Percentiles rank a stretch among this genome's conserved stretches.
Evolutionary conservation across 73 alveolate genomes (phyloP).

Genomic region (Paraurostyla sp.): DNA sequence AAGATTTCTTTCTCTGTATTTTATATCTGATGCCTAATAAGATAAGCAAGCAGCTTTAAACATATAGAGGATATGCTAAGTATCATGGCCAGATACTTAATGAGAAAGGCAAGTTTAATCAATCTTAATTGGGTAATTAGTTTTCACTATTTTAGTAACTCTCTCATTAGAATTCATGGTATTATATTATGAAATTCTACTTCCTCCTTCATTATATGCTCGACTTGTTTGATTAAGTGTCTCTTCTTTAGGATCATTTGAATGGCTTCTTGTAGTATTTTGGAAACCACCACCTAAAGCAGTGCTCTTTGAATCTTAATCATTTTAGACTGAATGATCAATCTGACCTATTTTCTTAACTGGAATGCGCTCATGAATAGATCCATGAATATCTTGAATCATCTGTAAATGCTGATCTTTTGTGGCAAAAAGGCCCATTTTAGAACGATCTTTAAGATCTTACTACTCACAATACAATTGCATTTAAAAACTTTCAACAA

Average conservation of each 20-base stretch:
- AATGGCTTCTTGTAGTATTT: too few relatives aligned
- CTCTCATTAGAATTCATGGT: neutral
- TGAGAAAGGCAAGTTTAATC: constrained; percentile 43
- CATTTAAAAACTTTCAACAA: neutral
- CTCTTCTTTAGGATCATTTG: too few relatives aligned
- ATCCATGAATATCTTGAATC: constrained; percentile 20
- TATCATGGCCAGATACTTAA: constrained; percentile 26
- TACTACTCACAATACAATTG: neutral
- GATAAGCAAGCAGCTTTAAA: constrained; percentile 46
- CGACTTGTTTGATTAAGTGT: too few relatives aligned
- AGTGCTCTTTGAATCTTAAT: neutral
- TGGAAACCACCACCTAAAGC: too few relatives aligned
- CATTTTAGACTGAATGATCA: neutral
- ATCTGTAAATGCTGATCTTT: neutral
- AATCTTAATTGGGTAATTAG: constrained; percentile 19
- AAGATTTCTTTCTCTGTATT: neutral
- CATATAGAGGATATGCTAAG: neutral
- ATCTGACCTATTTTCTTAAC: neutral
- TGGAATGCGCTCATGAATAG: neutral
- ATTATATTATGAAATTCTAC: neutral
- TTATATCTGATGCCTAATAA: constrained; percentile 14
- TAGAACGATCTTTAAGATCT: constrained; percentile 11
- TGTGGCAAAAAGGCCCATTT: constrained; percentile 28
- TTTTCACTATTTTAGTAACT: neutral
- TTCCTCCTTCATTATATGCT: neutral